Conservation (phyloP, 2,329 filamentous ascomycete genomes). For the Boeremia exigua region DNA sequence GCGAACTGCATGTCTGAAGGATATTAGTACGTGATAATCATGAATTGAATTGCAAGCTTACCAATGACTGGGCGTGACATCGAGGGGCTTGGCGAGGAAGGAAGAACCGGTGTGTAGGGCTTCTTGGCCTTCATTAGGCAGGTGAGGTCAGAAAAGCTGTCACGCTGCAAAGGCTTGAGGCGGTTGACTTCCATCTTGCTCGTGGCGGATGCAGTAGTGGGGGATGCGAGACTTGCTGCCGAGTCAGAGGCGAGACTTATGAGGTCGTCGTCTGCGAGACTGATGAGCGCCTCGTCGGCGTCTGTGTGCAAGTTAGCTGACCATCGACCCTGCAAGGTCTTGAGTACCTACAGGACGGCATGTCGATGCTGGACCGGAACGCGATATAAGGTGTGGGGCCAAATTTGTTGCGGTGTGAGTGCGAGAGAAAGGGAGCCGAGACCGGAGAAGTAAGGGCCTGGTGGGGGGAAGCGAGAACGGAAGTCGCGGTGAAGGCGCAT, state of each 20-base stretch:
- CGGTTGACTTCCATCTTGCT: not conserved
- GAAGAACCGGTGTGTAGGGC: conserved; percentile 8
- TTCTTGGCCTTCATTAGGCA: conserved; percentile 28
- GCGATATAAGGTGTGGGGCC: not conserved
- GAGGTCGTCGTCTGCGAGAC: conserved; percentile 5
- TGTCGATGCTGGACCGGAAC: not conserved
- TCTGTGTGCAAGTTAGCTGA: conserved; percentile 1
- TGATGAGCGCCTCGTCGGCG: conserved; percentile 20
- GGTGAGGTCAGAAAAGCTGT: conserved; percentile 29
- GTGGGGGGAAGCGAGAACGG: not conserved
- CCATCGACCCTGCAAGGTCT: not conserved
- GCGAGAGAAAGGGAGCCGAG: not conserved
- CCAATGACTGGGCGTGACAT: not conserved
- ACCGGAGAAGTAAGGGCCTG: not conserved
- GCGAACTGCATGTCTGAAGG: conserved; percentile 10
- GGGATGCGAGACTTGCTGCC: not conserved
- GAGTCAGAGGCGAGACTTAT: not conserved
- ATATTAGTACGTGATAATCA: not conserved
- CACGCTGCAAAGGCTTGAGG: conserved; percentile 1
- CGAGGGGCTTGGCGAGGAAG: not conserved
- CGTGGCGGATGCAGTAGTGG: not conserved
- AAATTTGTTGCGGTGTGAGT: not conserved
- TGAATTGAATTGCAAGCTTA: not conserved
- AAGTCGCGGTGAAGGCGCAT: conserved; percentile 2
- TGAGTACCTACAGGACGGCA: conserved; percentile 8